Evolutionary conservation across 495 filamentous ascomycete species (phyloP).

Genomic region (Melanomma pulvis-pyrius): DNA sequence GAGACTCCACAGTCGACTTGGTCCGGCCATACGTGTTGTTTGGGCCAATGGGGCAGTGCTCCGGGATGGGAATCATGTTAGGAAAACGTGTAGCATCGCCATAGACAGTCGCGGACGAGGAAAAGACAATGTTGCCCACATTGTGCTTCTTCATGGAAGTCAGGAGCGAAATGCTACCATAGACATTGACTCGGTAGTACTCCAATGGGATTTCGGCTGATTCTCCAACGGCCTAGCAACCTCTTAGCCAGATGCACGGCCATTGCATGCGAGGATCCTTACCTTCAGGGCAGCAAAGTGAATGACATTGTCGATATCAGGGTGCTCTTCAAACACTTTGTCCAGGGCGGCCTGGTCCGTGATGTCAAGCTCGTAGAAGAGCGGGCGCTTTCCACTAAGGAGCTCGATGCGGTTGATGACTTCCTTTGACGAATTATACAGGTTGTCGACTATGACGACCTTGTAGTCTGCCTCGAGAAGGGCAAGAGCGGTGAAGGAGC

Average conservation of each 20-base stretch:
- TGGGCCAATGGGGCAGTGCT: constrained; percentile 91
- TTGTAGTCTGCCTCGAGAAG: constrained; percentile 93
- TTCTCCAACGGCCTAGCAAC: constrained; percentile 83
- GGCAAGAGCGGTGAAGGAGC: constrained; percentile 91
- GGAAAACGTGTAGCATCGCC: constrained; percentile 94
- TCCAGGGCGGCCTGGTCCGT: constrained; percentile 82
- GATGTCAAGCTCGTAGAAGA: constrained; percentile 84
- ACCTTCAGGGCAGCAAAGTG: constrained; percentile 99
- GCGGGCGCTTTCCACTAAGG: constrained; percentile 84
- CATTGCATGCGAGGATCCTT: constrained; percentile 37
- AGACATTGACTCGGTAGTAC: constrained; percentile 97
- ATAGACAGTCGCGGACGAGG: constrained; percentile 94
- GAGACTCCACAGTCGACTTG: constrained; percentile 84
- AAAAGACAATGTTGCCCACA: constrained; percentile 97
- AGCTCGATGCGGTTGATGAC: constrained; percentile 90
- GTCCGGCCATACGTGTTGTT: constrained; percentile 98
- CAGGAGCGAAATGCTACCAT: constrained; percentile 86
- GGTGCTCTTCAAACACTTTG: constrained; percentile 84
- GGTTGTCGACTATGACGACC: constrained; percentile 91
- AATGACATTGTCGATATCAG: constrained; percentile 94
- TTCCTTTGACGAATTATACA: constrained; percentile 93
- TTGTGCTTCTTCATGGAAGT: constrained; percentile 84
- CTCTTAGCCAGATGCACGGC: constrained; percentile 2
- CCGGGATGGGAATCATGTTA: constrained; percentile 98
- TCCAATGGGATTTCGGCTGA: constrained; percentile 93